Percentiles rank a stretch among this genome's conserved stretches.
phyloP scores from a whole-genome alignment of 192 early-diverging fungal species.

The Rhizoclosmatium sp. region DNA sequence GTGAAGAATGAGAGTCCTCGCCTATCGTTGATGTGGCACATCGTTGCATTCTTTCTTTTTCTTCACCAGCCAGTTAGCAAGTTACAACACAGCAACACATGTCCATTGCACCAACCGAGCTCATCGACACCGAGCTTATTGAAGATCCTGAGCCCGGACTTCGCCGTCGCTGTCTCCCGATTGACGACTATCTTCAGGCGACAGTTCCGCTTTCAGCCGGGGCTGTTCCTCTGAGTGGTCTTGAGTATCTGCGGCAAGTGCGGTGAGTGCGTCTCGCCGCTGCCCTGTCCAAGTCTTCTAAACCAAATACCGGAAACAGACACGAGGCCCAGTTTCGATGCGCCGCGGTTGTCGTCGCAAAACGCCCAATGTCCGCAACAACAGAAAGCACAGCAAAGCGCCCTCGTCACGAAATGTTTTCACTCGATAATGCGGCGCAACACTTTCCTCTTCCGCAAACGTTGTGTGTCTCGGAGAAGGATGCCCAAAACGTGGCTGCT shows the following conservation, averaged over 20 bases:
- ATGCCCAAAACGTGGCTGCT: background rate
- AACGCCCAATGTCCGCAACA: background rate
- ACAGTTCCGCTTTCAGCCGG: slow-evolving; percentile 13
- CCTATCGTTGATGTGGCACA: no score
- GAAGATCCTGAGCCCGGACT: slow-evolving; percentile 23
- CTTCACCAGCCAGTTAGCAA: no score
- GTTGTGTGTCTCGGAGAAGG: background rate
- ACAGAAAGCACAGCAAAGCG: background rate
- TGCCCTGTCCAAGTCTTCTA: no score
- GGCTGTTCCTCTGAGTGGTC: slow-evolving; percentile 10
- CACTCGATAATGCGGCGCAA: background rate
- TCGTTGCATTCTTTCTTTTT: no score
- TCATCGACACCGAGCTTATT: background rate
- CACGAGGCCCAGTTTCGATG: background rate
- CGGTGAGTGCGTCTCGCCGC: background rate
- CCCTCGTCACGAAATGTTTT: background rate
- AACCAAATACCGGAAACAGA: no score
- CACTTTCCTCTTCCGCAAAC: background rate
- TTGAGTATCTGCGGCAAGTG: slow-evolving; percentile 34
- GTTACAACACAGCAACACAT: no score
- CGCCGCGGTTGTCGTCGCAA: background rate
- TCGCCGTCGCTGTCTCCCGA: slow-evolving; percentile 18
- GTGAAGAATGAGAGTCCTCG: no score
- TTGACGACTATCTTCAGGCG: slow-evolving; percentile 38
- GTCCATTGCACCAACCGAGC: no score